These are phyloP conservation scores for Cladosporium velox DNA, from an alignment of 2,329 filamentous ascomycete genomes.

Conservation along the genomic window DNA sequence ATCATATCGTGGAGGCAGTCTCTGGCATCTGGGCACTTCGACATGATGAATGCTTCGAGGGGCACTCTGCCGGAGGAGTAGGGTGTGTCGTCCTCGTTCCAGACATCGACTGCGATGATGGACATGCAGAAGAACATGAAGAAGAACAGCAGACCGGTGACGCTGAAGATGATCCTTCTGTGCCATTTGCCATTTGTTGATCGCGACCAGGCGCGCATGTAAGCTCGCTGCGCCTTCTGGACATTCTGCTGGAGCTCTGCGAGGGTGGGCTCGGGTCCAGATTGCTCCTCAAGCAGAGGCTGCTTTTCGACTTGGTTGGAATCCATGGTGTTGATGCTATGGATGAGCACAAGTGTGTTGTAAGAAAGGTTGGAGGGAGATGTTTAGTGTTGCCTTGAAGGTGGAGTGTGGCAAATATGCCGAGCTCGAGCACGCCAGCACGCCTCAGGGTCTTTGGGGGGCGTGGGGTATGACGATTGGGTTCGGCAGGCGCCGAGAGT, in stretches of 20 bases:
- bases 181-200: constrained; percentile 36
- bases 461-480: not conserved
- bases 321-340: constrained; percentile 8
- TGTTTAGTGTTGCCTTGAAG: constrained; percentile 9
- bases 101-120: constrained; percentile 30
- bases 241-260: constrained; percentile 34
- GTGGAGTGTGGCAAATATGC: constrained; percentile 13
- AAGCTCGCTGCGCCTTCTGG: constrained; percentile 36
- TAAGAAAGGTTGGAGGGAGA: not conserved
- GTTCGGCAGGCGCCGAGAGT: constrained; percentile 3
- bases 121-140: constrained; percentile 32
- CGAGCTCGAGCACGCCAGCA: not conserved
- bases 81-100: constrained; percentile 26
- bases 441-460: constrained; percentile 1
- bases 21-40: constrained; percentile 87
- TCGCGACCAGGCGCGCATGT: constrained; percentile 37
- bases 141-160: constrained; percentile 33
- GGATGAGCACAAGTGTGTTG: not conserved
- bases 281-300: constrained; percentile 13
- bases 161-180: constrained; percentile 35
- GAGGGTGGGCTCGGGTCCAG: constrained; percentile 29
- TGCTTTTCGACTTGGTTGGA: constrained; percentile 17
- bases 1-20: constrained; percentile 80
- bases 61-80: constrained; percentile 57
- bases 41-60: constrained; percentile 91